phyloP scores from a whole-genome alignment of 768 basidiomycete species.

The Termitomyces sp. region DNA sequence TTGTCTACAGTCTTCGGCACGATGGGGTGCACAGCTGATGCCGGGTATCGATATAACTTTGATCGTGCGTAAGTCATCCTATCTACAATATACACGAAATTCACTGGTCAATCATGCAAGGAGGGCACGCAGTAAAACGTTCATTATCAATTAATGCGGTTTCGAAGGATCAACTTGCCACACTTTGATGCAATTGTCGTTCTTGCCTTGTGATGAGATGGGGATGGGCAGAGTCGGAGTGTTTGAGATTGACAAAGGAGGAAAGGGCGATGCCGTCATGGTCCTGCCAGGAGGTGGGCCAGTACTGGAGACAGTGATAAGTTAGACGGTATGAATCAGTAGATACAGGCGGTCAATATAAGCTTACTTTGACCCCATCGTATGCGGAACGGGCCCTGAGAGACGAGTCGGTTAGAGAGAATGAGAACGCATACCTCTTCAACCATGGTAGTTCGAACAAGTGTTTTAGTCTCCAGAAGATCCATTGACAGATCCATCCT shows the following conservation, averaged over 20 bases:
- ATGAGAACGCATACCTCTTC: conserved; percentile 54
- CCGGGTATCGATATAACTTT: conserved; percentile 88
- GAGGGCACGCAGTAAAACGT: conserved; percentile 27
- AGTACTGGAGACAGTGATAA: conserved; percentile 45
- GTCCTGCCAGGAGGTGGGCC: conserved; percentile 78
- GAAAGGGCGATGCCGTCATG: conserved; percentile 84
- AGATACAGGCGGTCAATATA: too few species aligned
- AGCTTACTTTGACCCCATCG: conserved; percentile 62
- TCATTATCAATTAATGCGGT: conserved; percentile 13
- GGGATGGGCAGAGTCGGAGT: conserved; percentile 40
- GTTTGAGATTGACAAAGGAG: conserved; percentile 50
- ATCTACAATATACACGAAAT: too few species aligned
- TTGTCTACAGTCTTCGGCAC: conserved; percentile 88
- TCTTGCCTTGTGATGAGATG: conserved; percentile 76
- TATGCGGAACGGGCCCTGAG: conserved; percentile 60
- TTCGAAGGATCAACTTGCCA: conserved; percentile 47
- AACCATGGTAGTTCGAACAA: conserved; percentile 83
- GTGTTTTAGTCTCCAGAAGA: conserved; percentile 81
- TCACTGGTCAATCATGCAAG: too few species aligned
- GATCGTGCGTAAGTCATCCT: conserved; percentile 76
- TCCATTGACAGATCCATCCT: conserved; percentile 93
- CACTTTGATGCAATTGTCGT: conserved; percentile 84
- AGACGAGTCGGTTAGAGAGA: background rate
- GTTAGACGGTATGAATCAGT: background rate
- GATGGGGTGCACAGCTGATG: conserved; percentile 62